Base-by-base conservation (phyloP, 768 basidiomycete species). In the Termitomyces titanicus region DNA sequence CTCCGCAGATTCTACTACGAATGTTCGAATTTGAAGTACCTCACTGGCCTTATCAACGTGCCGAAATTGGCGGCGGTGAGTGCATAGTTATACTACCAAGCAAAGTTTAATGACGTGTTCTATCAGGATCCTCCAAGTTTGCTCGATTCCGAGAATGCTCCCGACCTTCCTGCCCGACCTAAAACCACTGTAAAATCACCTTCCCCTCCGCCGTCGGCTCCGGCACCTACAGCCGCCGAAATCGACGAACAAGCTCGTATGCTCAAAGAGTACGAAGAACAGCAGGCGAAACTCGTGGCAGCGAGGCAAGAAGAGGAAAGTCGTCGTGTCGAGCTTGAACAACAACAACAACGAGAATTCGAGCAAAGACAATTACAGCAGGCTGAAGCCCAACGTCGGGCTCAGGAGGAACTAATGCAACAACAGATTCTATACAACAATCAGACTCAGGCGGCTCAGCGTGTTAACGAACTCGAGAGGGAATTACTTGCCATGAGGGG, bases 1-100 rank as follows among this genome's bases (percentile, higher is more conserved):
- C 80, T 99, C 10, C 88, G 97, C 59, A 94, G 96, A 69, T 99
- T 97, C 74, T 98, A 98, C 76, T 98, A 98, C 68, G 97, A 99
- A 68, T 99, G 97, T 68, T 97, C 94, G 10, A 98, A 98, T 73
- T 82, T 99, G 61, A 98, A 97, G 70, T 99, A 97, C 71, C 74
- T 99, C 50, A 99, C 97, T 10, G 92, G 95, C 43, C 80, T 99
- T 31, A 97, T 98, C 66, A 99, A 98, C 69, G 95, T 99, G 2
- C 97, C 97, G 11, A 99, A 98, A 70, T 80, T 99, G 34, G 96
- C 94, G 43, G 86, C 91, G 66, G 94, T 93, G 64, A 39, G 82
- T 63, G 18, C 15, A 12, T 29, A 37, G 11, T n/a, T 15, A 53
- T 13, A 33, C 18, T 44, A 51, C 13, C 20, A 34, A 12, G 42